A percentile compares a stretch with the other conserved stretches of the same genome.
Conservation (phyloP, 1,284 basidiomycete genomes). For the Entoloma clypeatum region DNA sequence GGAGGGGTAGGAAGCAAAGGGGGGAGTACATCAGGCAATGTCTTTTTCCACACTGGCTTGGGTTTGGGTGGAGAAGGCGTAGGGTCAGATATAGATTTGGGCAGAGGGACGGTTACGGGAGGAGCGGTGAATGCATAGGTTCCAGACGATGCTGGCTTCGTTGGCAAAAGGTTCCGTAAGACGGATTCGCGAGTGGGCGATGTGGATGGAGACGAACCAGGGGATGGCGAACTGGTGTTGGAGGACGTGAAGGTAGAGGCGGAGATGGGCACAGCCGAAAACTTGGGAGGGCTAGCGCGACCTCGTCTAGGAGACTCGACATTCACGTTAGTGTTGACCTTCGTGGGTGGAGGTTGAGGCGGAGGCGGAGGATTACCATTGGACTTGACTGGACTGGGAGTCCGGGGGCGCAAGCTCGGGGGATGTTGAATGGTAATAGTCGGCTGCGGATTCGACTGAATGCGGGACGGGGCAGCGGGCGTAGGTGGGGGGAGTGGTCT, state of each 20-base stretch:
- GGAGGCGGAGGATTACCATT: neutral
- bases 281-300: slow-evolving; percentile 19
- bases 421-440: neutral
- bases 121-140: too few relatives aligned
- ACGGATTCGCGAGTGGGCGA: too few relatives aligned
- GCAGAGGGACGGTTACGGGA: slow-evolving; percentile 1
- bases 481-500: slow-evolving; percentile 17
- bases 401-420: slow-evolving; percentile 4
- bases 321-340: neutral
- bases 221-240: slow-evolving; percentile 7
- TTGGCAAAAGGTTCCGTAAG: too few relatives aligned
- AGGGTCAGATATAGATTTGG: neutral
- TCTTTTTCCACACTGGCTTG: slow-evolving; percentile 22
- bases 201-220: slow-evolving; percentile 10
- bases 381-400: slow-evolving; percentile 14
- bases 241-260: slow-evolving; percentile 3
- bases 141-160: too few relatives aligned
- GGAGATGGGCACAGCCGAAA: slow-evolving; percentile 14
- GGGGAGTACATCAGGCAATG: slow-evolving; percentile 21
- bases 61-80: slow-evolving; percentile 7
- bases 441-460: slow-evolving; percentile 1
- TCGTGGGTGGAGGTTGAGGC: too few relatives aligned
- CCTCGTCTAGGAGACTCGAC: slow-evolving; percentile 12
- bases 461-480: slow-evolving; percentile 8
- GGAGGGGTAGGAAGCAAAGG: slow-evolving; percentile 17